Evolutionary conservation across 164 flowering plant species (phyloP).

Genomic region (Vitis amurensis): DNA sequence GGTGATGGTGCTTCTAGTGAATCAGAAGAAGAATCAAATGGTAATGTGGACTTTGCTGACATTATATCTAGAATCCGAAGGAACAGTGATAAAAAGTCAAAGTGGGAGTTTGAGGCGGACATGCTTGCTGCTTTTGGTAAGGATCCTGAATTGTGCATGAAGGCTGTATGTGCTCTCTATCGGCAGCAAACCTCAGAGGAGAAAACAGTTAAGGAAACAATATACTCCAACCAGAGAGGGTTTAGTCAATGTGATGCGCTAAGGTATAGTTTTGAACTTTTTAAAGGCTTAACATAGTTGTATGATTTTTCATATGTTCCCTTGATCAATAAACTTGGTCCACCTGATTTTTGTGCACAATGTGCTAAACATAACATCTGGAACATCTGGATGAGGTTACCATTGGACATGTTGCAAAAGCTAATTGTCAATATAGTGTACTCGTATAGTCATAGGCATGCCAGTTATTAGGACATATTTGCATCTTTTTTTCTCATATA

Average conservation of each 20-base stretch:
- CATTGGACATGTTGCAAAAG: no score
- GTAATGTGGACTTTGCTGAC: constrained; percentile 20
- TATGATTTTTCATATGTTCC: not conserved
- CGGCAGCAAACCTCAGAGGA: constrained; percentile 62
- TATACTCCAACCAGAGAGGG: constrained; percentile 41
- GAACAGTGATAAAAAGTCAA: constrained; percentile 27
- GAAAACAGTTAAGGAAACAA: constrained; percentile 26
- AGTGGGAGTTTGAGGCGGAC: constrained; percentile 67
- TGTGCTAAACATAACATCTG: no score
- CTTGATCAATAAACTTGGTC: no score
- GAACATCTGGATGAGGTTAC: no score
- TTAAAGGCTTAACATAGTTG: not conserved
- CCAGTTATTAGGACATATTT: no score
- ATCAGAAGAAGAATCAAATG: constrained; percentile 29
- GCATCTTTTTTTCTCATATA: no score
- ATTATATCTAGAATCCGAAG: constrained; percentile 41
- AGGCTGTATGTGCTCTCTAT: constrained; percentile 79
- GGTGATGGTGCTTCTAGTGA: constrained; percentile 13
- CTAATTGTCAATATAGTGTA: no score
- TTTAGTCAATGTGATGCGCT: constrained; percentile 57
- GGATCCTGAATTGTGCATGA: constrained; percentile 70
- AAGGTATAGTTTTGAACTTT: constrained; percentile 38
- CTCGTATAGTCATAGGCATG: no score
- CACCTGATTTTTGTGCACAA: no score
- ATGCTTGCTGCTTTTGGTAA: constrained; percentile 71